Percentiles rank a stretch among this genome's conserved stretches.
These are phyloP conservation scores for Colletotrichum costaricense DNA, from an alignment of 2,329 filamentous ascomycete genomes.

Conservation along the genomic window DNA sequence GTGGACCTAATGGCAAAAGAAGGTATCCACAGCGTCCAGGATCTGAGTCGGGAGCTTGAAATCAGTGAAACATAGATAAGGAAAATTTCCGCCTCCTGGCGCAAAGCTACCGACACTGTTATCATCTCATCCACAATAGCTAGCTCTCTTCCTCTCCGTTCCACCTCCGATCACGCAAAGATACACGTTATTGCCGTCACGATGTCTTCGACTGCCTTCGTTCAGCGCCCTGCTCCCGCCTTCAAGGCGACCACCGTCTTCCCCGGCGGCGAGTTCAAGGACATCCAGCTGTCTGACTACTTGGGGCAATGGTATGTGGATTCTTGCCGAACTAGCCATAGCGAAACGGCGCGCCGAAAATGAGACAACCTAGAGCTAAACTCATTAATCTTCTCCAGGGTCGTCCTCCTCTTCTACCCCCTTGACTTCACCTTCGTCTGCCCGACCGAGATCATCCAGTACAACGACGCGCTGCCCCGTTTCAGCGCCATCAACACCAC, in stretches of 20 bases:
- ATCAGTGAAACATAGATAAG: constrained; percentile 9
- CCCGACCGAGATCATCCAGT: constrained; percentile 74
- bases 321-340: background rate
- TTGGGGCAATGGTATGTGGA: constrained; percentile 57
- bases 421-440: constrained; percentile 78
- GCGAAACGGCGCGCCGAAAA: background rate
- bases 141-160: background rate
- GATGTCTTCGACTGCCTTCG: constrained; percentile 56
- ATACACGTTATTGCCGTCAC: constrained; percentile 20
- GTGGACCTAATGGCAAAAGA: background rate
- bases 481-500: constrained; percentile 69
- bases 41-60: background rate
- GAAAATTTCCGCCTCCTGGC: constrained; percentile 18
- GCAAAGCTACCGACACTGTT: background rate
- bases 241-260: constrained; percentile 63
- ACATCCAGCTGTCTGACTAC: constrained; percentile 57
- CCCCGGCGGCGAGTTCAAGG: constrained; percentile 59
- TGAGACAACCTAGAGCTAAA: background rate
- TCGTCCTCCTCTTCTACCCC: constrained; percentile 74
- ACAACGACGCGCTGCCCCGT: constrained; percentile 69
- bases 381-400: constrained; percentile 51
- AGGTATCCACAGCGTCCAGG: constrained; percentile 6
- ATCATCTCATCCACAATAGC: constrained; percentile 5
- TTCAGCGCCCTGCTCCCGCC: constrained; percentile 60
- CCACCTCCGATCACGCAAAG: background rate